phyloP scores from a whole-genome alignment of 176 grass and related monocot species.

The Phyllostachys edulis region DNA sequence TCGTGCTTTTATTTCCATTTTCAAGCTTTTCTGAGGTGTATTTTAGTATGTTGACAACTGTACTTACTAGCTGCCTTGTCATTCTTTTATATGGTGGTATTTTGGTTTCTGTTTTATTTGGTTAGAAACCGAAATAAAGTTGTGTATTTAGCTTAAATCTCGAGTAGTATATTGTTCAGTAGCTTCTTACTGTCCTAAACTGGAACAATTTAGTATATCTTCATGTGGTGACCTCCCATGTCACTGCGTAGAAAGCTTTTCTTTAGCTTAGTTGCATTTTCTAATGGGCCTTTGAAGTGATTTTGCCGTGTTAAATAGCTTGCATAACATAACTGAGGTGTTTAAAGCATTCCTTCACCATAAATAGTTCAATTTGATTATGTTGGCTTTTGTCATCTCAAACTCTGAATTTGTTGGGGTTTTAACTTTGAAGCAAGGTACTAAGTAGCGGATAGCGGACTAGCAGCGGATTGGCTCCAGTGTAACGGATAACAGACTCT shows the following conservation, averaged over 20 bases:
- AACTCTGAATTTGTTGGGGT: neutral
- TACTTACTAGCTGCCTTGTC: neutral
- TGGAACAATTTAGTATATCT: neutral
- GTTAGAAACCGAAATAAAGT: neutral
- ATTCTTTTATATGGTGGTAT: neutral
- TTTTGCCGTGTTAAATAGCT: neutral
- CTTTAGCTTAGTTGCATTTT: conserved; percentile 5
- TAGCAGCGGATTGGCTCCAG: no score
- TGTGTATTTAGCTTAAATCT: neutral
- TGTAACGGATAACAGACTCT: no score
- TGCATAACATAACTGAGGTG: neutral
- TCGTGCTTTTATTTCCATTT: neutral
- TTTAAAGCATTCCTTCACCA: neutral
- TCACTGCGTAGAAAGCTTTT: neutral
- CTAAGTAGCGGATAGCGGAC: no score
- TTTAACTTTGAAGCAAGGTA: neutral
- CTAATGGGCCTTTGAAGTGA: neutral
- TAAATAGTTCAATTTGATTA: neutral
- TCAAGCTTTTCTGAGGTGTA: neutral
- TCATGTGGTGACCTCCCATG: neutral
- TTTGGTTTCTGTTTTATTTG: neutral
- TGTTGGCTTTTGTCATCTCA: neutral
- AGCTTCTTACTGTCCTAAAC: neutral
- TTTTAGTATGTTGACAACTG: neutral
- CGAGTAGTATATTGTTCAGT: neutral